phyloP scores from a whole-genome alignment of 2,329 filamentous ascomycete species.

The Aaosphaeria arxii region DNA sequence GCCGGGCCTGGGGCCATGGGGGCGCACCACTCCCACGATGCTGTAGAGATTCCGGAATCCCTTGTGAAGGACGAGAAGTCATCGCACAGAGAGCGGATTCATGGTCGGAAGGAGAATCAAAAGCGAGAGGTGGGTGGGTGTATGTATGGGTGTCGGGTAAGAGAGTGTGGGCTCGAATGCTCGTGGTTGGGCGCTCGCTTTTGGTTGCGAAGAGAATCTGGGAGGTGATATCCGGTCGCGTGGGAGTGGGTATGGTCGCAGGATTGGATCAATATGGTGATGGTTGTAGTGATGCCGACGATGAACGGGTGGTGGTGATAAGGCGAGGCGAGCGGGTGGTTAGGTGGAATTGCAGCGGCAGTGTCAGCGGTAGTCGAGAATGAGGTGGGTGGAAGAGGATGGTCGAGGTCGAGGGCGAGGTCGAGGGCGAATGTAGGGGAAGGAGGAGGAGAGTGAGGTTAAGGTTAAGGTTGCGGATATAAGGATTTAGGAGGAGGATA shows the following conservation, averaged over 20 bases:
- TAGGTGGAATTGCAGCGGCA: not conserved
- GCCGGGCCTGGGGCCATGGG: slow-evolving; percentile 23
- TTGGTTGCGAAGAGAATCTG: too few relatives aligned
- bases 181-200: too few relatives aligned
- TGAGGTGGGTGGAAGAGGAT: not conserved
- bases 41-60: slow-evolving; percentile 37
- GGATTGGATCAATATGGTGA: not conserved
- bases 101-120: slow-evolving; percentile 32
- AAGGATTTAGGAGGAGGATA: slow-evolving; percentile 5
- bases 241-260: not conserved
- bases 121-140: slow-evolving; percentile 17
- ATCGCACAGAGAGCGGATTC: slow-evolving; percentile 40
- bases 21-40: slow-evolving; percentile 32
- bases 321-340: not conserved
- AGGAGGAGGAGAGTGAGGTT: not conserved
- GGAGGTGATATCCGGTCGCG: not conserved
- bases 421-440: not conserved
- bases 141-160: not conserved
- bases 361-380: not conserved
- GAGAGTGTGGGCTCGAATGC: too few relatives aligned
- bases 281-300: not conserved
- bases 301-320: not conserved
- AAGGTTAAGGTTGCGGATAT: slow-evolving; percentile 8
- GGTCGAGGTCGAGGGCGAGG: not conserved
- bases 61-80: slow-evolving; percentile 43